phyloP scores from a whole-genome alignment of 768 basidiomycete genomes.

The Peribolospora kevripleyi region DNA sequence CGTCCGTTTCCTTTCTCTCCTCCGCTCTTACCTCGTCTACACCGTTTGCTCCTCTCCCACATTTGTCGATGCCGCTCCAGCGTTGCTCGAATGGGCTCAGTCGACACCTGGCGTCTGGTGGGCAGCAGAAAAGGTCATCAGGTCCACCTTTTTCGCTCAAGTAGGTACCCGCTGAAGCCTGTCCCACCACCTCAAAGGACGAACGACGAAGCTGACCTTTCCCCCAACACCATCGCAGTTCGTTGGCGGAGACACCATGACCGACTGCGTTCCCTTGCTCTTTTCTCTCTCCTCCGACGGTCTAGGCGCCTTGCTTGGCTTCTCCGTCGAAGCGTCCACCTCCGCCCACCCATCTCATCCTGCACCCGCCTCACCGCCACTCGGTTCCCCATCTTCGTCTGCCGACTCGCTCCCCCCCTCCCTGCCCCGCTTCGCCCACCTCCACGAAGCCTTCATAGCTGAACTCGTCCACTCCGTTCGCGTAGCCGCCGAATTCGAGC shows the following conservation, averaged over 20 bases:
- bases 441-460: constrained; percentile 4
- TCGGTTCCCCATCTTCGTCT: too few relatives aligned
- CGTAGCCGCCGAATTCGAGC: constrained; percentile 5
- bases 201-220: background rate
- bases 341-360: background rate
- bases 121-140: constrained; percentile 9
- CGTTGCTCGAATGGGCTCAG: constrained; percentile 4
- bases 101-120: constrained; percentile 1
- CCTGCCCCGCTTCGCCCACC: background rate
- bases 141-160: constrained; percentile 12
- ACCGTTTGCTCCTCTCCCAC: constrained; percentile 2
- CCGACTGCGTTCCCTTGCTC: background rate
- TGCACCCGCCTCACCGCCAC: too few relatives aligned
- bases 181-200: background rate
- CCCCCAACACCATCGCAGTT: constrained; percentile 4
- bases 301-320: constrained; percentile 11
- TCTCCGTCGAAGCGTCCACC: constrained; percentile 10
- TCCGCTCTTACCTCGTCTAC: constrained; percentile 10
- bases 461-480: constrained; percentile 6
- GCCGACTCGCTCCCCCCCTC: background rate
- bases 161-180: constrained; percentile 11
- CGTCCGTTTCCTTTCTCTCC: background rate
- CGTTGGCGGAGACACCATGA: background rate
- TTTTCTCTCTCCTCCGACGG: background rate
- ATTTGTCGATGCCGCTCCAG: constrained; percentile 8